A percentile compares a stretch with the other conserved stretches of the same genome.
These are phyloP conservation scores for Rhizoclosmatium sp. DNA, from an alignment of 192 early-diverging fungal genomes.

Conservation along the genomic window DNA sequence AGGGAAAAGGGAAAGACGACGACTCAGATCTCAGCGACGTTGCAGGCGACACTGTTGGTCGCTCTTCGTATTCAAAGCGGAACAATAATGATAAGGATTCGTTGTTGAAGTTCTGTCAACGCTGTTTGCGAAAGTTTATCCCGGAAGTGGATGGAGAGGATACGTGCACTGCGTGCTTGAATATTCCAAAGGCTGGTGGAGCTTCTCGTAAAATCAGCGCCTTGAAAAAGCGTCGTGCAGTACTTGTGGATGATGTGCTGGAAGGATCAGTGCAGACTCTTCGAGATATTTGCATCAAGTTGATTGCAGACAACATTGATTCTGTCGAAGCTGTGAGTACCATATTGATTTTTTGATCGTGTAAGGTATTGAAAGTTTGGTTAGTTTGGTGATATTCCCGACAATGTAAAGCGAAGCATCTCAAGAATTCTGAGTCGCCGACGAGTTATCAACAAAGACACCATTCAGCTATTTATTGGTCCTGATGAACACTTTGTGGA, in stretches of 20 bases:
- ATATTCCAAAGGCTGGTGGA: conserved; percentile 24
- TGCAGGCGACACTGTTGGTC: neutral
- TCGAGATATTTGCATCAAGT: conserved; percentile 52
- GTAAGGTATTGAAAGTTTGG: neutral
- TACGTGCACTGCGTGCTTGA: conserved; percentile 32
- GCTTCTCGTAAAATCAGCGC: neutral
- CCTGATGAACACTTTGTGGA: conserved; percentile 60
- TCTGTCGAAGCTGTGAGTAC: conserved; percentile 70
- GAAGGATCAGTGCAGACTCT: conserved; percentile 28
- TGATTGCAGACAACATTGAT: conserved; percentile 77
- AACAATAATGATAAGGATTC: neutral
- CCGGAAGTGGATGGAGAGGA: conserved; percentile 18
- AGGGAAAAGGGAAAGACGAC: conserved; percentile 4
- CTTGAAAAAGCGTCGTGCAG: conserved; percentile 10
- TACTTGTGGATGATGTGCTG: conserved; percentile 9
- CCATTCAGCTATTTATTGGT: conserved; percentile 75
- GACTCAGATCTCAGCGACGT: neutral
- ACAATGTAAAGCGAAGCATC: conserved; percentile 70
- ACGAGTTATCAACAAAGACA: conserved; percentile 70
- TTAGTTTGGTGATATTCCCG: conserved; percentile 81
- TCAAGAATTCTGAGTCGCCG: conserved; percentile 81
- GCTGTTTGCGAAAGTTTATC: conserved; percentile 36
- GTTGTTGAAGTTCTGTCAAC: conserved; percentile 20
- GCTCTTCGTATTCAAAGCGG: conserved; percentile 20
- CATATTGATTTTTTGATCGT: too few relatives aligned